These are phyloP conservation scores for Naumovozyma castellii DNA, from an alignment of 805 yeast genomes.

Conservation along the genomic window DNA sequence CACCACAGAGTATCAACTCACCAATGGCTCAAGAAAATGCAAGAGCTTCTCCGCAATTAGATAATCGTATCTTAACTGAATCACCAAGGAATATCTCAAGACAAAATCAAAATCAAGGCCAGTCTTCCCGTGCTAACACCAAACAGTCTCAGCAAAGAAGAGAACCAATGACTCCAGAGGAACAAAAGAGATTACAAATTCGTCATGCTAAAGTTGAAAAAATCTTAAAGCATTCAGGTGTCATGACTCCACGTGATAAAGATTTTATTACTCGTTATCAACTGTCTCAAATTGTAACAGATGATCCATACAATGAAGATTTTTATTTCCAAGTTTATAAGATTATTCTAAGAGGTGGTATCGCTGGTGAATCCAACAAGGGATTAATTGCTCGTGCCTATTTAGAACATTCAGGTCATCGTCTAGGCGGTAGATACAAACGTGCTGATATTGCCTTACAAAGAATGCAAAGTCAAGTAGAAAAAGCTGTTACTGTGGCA, in stretches of 20 bases:
- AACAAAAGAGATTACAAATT: conserved; percentile 52
- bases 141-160: conserved; percentile 22
- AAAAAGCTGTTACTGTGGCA: conserved; percentile 91
- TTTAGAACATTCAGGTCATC: conserved; percentile 82
- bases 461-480: conserved; percentile 97
- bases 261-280: conserved; percentile 92
- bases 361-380: conserved; percentile 37
- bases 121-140: neutral
- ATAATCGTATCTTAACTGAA: neutral
- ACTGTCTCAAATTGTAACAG: conserved; percentile 89
- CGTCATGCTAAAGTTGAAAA: conserved; percentile 70
- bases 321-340: conserved; percentile 90
- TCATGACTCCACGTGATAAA: conserved; percentile 95
- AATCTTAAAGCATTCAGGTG: conserved; percentile 75
- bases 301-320: conserved; percentile 95
- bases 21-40: conserved; percentile 5
- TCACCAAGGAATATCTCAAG: neutral
- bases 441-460: conserved; percentile 86
- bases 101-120: neutral
- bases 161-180: conserved; percentile 55
- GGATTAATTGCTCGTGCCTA: conserved; percentile 89
- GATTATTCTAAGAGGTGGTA: conserved; percentile 47
- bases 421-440: conserved; percentile 75
- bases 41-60: neutral
- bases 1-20: conserved; percentile 5